Percentiles rank a stretch among this genome's conserved stretches.
These are phyloP conservation scores for Kluyveromyces marxianus DNA, from an alignment of 1,139 yeast genomes.

Conservation along the genomic window DNA sequence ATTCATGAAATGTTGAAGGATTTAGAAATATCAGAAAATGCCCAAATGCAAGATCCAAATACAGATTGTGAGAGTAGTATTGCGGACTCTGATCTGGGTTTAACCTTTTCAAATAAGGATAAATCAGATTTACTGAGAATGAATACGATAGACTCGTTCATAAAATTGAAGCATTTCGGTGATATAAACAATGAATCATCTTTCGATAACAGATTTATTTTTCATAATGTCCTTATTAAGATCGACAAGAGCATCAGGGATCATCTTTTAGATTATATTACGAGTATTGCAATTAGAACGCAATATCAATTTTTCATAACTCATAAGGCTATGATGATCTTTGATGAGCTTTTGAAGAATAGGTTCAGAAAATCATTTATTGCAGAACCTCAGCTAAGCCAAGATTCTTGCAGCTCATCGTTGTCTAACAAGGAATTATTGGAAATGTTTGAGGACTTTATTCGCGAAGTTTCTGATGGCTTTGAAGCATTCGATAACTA, in stretches of 20 bases:
- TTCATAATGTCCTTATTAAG: conserved; percentile 65
- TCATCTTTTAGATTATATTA: conserved; percentile 50
- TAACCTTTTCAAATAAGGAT: neutral
- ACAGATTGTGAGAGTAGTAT: conserved; percentile 18
- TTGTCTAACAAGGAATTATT: conserved; percentile 28
- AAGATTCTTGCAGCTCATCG: conserved; percentile 15
- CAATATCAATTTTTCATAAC: conserved; percentile 58
- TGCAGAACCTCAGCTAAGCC: conserved; percentile 16
- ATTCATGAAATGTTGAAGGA: conserved; percentile 31
- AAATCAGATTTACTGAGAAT: conserved; percentile 13
- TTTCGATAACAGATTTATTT: conserved; percentile 69
- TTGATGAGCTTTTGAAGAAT: conserved; percentile 41
- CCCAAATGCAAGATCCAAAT: conserved; percentile 16
- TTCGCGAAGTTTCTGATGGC: conserved; percentile 37
- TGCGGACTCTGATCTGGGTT: conserved; percentile 4
- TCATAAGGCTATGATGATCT: conserved; percentile 62
- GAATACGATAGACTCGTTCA: conserved; percentile 26
- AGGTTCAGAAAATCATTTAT: conserved; percentile 16
- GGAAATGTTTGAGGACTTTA: conserved; percentile 43
- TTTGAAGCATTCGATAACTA: conserved; percentile 55
- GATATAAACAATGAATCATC: conserved; percentile 32
- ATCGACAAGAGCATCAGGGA: conserved; percentile 65
- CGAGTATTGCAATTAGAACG: conserved; percentile 50
- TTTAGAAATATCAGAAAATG: conserved; percentile 26
- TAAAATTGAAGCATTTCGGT: conserved; percentile 32